These are phyloP conservation scores for Suillus hirtellus DNA, from an alignment of 768 basidiomycete genomes.

Conservation along the genomic window DNA sequence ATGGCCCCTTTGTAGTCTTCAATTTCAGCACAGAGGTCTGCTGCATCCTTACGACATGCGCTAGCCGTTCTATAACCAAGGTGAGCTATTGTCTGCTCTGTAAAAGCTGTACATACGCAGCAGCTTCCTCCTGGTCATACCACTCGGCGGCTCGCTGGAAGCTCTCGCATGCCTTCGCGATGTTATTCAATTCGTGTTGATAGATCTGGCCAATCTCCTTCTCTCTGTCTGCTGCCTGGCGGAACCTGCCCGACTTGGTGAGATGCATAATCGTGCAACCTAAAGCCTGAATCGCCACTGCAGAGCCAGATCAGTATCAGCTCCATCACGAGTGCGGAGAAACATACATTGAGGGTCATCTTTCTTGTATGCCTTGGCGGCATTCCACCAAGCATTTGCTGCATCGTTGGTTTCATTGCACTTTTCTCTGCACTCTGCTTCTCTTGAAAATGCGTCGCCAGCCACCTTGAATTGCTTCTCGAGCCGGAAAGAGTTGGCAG, in stretches of 20 bases:
- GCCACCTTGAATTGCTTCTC: constrained; percentile 92
- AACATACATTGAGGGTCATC: constrained; percentile 77
- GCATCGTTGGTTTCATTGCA: constrained; percentile 90
- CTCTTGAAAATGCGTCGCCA: constrained; percentile 88
- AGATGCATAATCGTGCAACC: constrained; percentile 83
- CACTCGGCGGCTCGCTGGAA: constrained; percentile 92
- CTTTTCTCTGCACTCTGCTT: constrained; percentile 92
- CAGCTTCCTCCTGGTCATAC: constrained; percentile 97
- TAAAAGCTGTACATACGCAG: constrained; percentile 65
- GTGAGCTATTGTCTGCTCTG: neutral
- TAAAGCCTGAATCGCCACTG: constrained; percentile 89
- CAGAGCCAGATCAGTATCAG: constrained; percentile 18
- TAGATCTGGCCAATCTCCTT: constrained; percentile 96
- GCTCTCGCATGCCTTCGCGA: constrained; percentile 87
- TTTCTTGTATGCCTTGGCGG: constrained; percentile 93
- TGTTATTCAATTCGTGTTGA: constrained; percentile 77
- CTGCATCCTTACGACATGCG: constrained; percentile 93
- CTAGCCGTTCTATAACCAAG: constrained; percentile 76
- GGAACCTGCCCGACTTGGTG: constrained; percentile 83
- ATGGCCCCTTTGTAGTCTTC: constrained; percentile 86
- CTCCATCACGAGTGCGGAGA: constrained; percentile 3
- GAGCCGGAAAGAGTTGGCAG: constrained; percentile 90
- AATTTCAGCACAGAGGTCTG: constrained; percentile 89
- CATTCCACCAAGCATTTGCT: constrained; percentile 99
- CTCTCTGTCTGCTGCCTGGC: constrained; percentile 97